Conservation (phyloP, 257 asterid genomes). For the Salvia splendens region DNA sequence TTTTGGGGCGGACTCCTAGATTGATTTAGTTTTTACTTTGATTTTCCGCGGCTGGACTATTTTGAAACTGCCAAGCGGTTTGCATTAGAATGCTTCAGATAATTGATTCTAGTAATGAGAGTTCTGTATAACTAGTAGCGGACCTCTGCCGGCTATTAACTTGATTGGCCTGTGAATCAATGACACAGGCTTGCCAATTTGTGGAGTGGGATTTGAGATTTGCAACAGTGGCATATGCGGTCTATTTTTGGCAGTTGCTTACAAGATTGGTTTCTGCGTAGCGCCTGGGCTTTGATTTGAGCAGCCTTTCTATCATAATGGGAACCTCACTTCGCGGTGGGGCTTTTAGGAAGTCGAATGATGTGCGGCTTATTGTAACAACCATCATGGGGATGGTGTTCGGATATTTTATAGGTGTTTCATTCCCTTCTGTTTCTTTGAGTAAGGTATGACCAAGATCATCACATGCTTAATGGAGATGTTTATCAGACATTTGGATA, state of each 20-base stretch:
- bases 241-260: constrained; percentile 47
- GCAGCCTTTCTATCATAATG: constrained; percentile 58
- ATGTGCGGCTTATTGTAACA: constrained; percentile 69
- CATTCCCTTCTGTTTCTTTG: constrained; percentile 86
- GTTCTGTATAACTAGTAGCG: constrained; percentile 8
- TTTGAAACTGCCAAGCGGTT: constrained; percentile 19
- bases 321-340: constrained; percentile 92
- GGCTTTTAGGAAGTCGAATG: constrained; percentile 70
- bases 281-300: constrained; percentile 57
- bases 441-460: constrained; percentile 58
- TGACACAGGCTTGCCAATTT: constrained; percentile 43
- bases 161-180: constrained; percentile 15
- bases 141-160: constrained; percentile 4
- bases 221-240: constrained; percentile 42
- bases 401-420: constrained; percentile 90
- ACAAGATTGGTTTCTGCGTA: constrained; percentile 54
- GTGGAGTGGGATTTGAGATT: constrained; percentile 34
- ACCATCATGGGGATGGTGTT: constrained; percentile 87
- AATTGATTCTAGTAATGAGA: constrained; percentile 17
- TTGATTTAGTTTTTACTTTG: constrained; percentile 19
- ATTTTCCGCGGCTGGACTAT: background rate
- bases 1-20: constrained; percentile 16
- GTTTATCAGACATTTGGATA: constrained; percentile 23
- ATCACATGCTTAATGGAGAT: constrained; percentile 1
- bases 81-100: constrained; percentile 8